Evolutionary conservation across 345 rosid species (phyloP).

Genomic region (Eucalyptus dawsonii): DNA sequence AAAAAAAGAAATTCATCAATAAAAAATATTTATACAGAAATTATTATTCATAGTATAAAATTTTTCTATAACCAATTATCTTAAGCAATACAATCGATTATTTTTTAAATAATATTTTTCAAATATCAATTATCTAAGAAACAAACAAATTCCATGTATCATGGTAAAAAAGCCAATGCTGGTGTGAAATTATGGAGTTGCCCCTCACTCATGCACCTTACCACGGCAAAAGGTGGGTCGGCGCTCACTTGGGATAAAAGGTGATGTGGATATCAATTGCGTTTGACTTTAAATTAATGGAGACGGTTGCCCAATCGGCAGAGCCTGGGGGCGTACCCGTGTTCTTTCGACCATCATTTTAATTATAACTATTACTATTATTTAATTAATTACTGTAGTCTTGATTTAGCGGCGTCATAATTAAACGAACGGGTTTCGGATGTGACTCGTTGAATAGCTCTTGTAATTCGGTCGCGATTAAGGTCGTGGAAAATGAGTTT

Average conservation of each 20-base stretch:
- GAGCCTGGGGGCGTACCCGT: neutral
- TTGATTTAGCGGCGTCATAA: neutral
- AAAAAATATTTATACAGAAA: no score
- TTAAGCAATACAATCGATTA: accelerated
- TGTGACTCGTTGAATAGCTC: neutral
- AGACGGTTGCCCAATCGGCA: neutral
- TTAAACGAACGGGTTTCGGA: neutral
- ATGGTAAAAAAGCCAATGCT: neutral
- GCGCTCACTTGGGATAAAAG: neutral
- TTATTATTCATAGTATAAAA: no score
- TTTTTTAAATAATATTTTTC: no score
- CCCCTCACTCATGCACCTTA: neutral
- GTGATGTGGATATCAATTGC: accelerated
- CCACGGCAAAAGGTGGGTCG: neutral
- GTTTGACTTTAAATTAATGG: neutral
- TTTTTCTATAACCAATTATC: no score
- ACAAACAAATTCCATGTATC: no score
- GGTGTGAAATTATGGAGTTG: neutral
- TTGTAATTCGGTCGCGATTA: neutral
- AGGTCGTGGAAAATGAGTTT: neutral
- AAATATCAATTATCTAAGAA: accelerated
- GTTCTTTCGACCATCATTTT: neutral
- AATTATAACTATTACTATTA: neutral
- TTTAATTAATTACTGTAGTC: neutral
- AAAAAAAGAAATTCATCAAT: no score